A percentile compares a stretch with the other conserved stretches of the same genome.
These are phyloP conservation scores for Thymus quinquecostatus DNA, from an alignment of 257 asterid genomes.

Conservation along the genomic window DNA sequence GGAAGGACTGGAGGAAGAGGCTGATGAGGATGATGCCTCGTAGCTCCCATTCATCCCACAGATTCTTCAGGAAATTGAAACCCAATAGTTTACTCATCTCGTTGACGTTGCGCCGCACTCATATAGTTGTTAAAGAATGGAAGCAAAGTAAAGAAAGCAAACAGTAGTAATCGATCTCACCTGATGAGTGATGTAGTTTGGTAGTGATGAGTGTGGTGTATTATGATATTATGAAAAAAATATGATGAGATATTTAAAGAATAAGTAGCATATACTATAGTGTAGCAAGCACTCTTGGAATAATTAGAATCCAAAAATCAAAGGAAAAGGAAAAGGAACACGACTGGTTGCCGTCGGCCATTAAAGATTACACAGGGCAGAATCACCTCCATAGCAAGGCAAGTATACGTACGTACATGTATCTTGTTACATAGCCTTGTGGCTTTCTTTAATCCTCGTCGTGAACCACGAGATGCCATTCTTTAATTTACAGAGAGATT, in stretches of 20 bases:
- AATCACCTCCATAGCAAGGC: slow-evolving; percentile 20
- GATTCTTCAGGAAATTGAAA: slow-evolving; percentile 14
- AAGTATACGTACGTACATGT: slow-evolving; percentile 5
- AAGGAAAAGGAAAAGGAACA: not conserved
- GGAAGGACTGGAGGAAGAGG: slow-evolving; percentile 43
- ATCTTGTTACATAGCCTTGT: slow-evolving; percentile 18
- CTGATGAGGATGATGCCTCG: slow-evolving; percentile 44
- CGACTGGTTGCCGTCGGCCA: not conserved
- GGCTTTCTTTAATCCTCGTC: not conserved
- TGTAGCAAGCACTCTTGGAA: slow-evolving; percentile 28
- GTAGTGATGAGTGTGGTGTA: not conserved
- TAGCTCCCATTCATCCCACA: slow-evolving; percentile 53
- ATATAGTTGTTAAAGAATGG: not conserved
- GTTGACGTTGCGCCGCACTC: too few relatives aligned
- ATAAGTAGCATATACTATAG: not conserved
- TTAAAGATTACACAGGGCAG: not conserved
- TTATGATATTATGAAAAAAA: not conserved
- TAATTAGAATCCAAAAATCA: not conserved
- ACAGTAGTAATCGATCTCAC: not conserved
- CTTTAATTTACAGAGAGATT: not conserved
- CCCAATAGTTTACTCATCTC: not conserved
- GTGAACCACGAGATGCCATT: slow-evolving; percentile 16
- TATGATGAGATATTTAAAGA: slow-evolving; percentile 13
- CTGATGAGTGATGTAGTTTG: not conserved
- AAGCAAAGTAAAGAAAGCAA: not conserved